Percentiles rank a stretch among this genome's conserved stretches.
These are phyloP conservation scores for Phytophthora brassicae DNA, from an alignment of 352 stramenopile genomes.

Conservation along the genomic window DNA sequence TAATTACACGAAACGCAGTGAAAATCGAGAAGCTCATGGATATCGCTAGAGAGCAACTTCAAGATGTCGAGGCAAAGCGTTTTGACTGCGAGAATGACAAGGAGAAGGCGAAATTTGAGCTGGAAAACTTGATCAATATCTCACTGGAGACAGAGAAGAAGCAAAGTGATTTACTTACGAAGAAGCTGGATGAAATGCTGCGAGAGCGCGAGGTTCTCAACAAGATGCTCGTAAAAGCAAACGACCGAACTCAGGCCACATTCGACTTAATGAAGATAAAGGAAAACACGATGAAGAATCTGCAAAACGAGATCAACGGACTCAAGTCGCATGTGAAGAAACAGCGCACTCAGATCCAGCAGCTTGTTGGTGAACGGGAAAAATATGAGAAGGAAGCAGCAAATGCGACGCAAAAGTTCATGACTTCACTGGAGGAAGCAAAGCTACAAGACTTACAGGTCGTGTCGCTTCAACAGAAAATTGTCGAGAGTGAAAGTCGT, in stretches of 20 bases:
- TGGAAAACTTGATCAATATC: constrained; percentile 70
- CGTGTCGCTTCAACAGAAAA: constrained; percentile 74
- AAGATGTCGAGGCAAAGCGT: constrained; percentile 62
- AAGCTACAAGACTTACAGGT: constrained; percentile 81
- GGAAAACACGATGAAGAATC: constrained; percentile 89
- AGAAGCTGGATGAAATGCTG: constrained; percentile 81
- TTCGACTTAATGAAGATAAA: constrained; percentile 92
- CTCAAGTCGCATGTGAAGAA: constrained; percentile 83
- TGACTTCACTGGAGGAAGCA: constrained; percentile 78
- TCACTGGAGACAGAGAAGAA: constrained; percentile 65
- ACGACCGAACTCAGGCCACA: constrained; percentile 76
- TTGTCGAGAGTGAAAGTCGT: constrained; percentile 66
- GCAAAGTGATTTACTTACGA: constrained; percentile 68
- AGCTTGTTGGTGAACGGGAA: constrained; percentile 84
- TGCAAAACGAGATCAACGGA: constrained; percentile 89
- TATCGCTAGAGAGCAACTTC: constrained; percentile 73
- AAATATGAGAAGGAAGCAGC: constrained; percentile 88
- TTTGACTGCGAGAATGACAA: constrained; percentile 64
- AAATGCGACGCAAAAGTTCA: constrained; percentile 76
- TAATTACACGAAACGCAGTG: constrained; percentile 52
- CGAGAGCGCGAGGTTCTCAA: constrained; percentile 82
- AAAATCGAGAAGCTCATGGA: constrained; percentile 81
- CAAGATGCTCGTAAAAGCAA: constrained; percentile 88
- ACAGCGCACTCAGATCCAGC: constrained; percentile 77
- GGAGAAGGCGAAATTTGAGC: constrained; percentile 58